Conservation (phyloP, 2,329 filamentous ascomycete genomes). For the Colletotrichum coccodes region DNA sequence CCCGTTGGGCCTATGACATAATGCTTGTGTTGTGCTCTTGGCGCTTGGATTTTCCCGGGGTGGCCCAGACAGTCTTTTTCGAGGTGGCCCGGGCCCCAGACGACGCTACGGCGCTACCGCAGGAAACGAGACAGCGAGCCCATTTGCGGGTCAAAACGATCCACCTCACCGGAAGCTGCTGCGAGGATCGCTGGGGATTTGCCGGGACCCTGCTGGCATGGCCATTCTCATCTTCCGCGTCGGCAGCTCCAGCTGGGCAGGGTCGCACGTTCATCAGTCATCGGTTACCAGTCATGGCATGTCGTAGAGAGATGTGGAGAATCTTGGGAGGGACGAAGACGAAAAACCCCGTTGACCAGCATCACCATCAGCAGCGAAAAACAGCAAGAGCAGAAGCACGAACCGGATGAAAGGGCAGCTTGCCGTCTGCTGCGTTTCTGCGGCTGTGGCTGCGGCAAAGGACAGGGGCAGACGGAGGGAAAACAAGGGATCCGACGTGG, state of each 20-base stretch:
- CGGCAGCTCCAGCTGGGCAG: conserved; percentile 6
- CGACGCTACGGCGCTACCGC: conserved; percentile 11
- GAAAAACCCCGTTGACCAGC: too few relatives aligned
- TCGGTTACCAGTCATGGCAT: neutral
- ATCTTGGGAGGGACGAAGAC: too few relatives aligned
- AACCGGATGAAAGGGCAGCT: neutral
- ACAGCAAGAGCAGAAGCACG: neutral
- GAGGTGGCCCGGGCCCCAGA: conserved; percentile 15
- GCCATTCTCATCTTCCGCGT: neutral
- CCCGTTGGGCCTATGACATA: conserved; percentile 29
- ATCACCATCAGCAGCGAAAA: neutral
- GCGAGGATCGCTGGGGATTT: conserved; percentile 31
- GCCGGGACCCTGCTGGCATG: conserved; percentile 16
- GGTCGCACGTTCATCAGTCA: neutral
- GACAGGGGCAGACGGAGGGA: neutral
- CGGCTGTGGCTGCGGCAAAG: neutral
- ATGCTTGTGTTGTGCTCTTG: conserved; percentile 11
- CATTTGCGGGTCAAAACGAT: neutral
- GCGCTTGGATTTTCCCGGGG: neutral
- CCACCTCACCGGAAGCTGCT: conserved; percentile 30
- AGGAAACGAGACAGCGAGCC: neutral
- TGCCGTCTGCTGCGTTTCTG: neutral
- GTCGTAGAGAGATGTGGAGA: neutral
- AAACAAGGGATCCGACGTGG: conserved; percentile 9
- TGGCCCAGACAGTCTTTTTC: neutral